Evolutionary conservation across 169 alveolate genomes (phyloP).

Genomic region (Eimeria necatrix): DNA sequence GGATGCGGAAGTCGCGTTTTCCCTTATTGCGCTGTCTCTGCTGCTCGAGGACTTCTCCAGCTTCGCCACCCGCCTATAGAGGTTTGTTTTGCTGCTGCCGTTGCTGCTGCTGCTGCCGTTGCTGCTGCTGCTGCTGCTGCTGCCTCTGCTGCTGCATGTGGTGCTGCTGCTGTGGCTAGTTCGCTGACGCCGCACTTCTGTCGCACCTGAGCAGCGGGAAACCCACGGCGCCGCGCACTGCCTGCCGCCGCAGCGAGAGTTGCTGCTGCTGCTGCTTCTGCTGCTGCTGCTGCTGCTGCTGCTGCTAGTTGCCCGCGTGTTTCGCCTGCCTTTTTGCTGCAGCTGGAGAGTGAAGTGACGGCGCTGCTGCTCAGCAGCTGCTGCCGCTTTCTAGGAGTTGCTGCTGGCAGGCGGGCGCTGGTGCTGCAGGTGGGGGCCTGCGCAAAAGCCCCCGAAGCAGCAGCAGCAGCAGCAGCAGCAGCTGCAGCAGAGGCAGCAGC

Average conservation of each 20-base stretch:
- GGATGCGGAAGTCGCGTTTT: conserved; percentile 59
- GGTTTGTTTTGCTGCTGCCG: conserved; percentile 11
- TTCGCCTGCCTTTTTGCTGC: neutral
- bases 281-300: conserved; percentile 59
- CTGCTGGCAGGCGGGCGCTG: conserved; percentile 49
- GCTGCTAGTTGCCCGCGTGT: neutral
- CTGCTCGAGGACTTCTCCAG: conserved; percentile 6
- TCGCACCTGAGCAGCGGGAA: neutral
- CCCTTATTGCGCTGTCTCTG: conserved; percentile 62
- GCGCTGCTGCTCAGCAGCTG: conserved; percentile 64
- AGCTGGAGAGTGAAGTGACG: conserved; percentile 6
- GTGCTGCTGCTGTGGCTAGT: neutral
- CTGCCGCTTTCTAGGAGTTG: conserved; percentile 50
- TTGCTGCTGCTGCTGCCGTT: conserved; percentile 21
- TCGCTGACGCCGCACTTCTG: neutral
- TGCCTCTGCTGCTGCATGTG: neutral
- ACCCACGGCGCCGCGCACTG: too few species aligned
- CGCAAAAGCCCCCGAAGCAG: neutral
- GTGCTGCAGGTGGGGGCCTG: conserved; percentile 62
- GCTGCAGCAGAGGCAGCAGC: neutral
- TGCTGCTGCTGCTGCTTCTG: conserved; percentile 12
- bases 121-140: conserved; percentile 11
- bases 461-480: conserved; percentile 5
- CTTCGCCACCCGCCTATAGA: conserved; percentile 41
- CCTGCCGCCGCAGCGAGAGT: neutral